phyloP scores from a whole-genome alignment of 1,284 basidiomycete genomes.

The Crepidotus sp. region DNA sequence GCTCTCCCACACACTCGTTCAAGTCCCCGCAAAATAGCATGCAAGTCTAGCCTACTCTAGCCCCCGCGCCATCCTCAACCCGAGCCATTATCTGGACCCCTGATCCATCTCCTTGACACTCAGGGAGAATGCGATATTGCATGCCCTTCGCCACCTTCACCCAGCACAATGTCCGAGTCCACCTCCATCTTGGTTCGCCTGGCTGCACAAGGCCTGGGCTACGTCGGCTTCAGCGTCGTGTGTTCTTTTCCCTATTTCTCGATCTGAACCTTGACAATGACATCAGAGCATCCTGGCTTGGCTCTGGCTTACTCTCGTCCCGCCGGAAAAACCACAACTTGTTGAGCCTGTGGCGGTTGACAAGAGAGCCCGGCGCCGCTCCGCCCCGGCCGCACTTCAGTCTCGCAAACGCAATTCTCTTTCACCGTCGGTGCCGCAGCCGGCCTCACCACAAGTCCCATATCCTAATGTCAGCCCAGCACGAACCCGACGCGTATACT shows the following conservation, averaged over 20 bases:
- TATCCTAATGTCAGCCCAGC: constrained; percentile 5
- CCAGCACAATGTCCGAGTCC: constrained; percentile 11
- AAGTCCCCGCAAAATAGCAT: no score
- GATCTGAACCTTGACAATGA: background rate
- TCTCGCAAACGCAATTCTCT: constrained; percentile 8
- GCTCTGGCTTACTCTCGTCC: constrained; percentile 15
- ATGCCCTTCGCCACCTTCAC: background rate
- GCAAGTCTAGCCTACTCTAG: no score
- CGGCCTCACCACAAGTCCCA: background rate
- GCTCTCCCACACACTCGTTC: no score
- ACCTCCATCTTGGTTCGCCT: constrained; percentile 11
- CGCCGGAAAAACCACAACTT: constrained; percentile 1
- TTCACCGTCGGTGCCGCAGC: background rate
- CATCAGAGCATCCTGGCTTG: constrained; percentile 17
- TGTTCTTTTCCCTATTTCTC: background rate
- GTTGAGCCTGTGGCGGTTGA: constrained; percentile 14
- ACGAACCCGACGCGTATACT: constrained; percentile 15
- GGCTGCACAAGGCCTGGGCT: constrained; percentile 14
- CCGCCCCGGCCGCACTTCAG: constrained; percentile 14
- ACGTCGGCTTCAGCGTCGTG: constrained; percentile 17
- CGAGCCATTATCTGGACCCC: constrained; percentile 4
- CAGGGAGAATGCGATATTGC: constrained; percentile 14
- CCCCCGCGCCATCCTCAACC: background rate
- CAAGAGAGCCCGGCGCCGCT: constrained; percentile 17
- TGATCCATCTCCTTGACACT: constrained; percentile 9